Conservation (phyloP, 2,329 filamentous ascomycete genomes). For the Neofusicoccum parvum region DNA sequence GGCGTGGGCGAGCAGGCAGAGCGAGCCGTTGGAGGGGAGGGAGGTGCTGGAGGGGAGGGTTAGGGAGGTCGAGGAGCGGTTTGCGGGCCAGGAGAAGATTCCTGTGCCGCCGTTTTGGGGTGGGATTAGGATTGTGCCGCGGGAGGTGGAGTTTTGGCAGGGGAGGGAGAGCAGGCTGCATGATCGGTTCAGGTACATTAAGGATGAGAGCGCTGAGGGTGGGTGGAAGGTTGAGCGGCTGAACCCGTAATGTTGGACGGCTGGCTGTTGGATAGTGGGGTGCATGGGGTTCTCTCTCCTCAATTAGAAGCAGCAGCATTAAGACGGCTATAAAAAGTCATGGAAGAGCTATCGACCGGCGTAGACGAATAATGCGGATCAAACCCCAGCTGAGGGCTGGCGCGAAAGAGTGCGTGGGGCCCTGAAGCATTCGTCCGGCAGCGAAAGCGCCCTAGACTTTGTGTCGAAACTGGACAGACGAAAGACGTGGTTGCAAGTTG, state of each 20-base stretch:
- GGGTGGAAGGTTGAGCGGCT: slow-evolving; percentile 72
- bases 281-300: not conserved
- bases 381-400: too few relatives aligned
- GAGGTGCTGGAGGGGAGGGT: slow-evolving; percentile 77
- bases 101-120: slow-evolving; percentile 96
- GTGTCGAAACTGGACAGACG: too few relatives aligned
- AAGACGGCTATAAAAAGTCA: not conserved
- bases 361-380: too few relatives aligned
- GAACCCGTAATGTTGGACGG: slow-evolving; percentile 59
- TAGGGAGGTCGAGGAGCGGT: slow-evolving; percentile 72
- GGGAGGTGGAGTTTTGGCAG: slow-evolving; percentile 94
- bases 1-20: slow-evolving; percentile 93
- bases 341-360: not conserved
- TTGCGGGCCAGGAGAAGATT: slow-evolving; percentile 75
- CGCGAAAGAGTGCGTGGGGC: too few relatives aligned
- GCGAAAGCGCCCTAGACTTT: too few relatives aligned
- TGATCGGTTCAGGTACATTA: slow-evolving; percentile 87
- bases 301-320: not conserved
- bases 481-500: too few relatives aligned
- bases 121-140: slow-evolving; percentile 80
- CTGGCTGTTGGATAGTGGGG: not conserved
- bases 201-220: slow-evolving; percentile 50
- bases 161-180: slow-evolving; percentile 87
- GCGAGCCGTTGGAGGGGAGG: slow-evolving; percentile 70
- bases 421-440: too few relatives aligned